A percentile compares a stretch with the other conserved stretches of the same genome.
phyloP scores from a whole-genome alignment of 306 rosid species.

The Echinosophora koreensis region DNA sequence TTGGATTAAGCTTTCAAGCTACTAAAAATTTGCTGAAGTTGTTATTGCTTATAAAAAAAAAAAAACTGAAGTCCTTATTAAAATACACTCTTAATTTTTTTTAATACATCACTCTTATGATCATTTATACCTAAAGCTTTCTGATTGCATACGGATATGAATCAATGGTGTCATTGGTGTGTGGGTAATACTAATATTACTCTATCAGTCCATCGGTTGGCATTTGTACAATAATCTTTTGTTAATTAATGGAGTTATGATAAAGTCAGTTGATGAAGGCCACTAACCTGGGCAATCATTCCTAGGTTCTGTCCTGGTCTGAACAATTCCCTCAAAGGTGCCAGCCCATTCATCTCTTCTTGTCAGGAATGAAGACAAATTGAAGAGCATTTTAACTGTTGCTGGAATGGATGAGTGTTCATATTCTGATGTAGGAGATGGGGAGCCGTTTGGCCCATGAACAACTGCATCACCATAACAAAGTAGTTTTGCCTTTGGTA shows the following conservation, averaged over 20 bases:
- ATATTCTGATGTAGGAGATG: slow-evolving; percentile 75
- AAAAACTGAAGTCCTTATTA: neutral
- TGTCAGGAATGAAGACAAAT: slow-evolving; percentile 78
- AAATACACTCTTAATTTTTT: neutral
- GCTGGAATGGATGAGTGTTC: slow-evolving; percentile 93
- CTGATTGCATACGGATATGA: neutral
- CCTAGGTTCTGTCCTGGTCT: slow-evolving; percentile 68
- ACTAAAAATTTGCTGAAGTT: too few species aligned
- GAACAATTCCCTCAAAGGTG: slow-evolving; percentile 77
- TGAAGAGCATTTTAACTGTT: slow-evolving; percentile 81
- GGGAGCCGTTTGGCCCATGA: slow-evolving; percentile 87
- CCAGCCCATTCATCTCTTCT: slow-evolving; percentile 91
- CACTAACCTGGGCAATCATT: slow-evolving; percentile 89
- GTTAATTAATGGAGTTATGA: neutral
- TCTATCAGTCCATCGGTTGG: neutral
- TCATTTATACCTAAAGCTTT: neutral
- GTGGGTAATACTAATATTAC: neutral
- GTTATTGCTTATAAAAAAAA: too few species aligned
- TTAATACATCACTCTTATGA: too few species aligned
- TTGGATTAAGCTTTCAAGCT: too few species aligned
- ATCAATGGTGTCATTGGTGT: slow-evolving; percentile 1
- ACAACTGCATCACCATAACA: slow-evolving; percentile 64
- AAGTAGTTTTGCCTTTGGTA: too few species aligned
- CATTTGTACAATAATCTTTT: neutral
- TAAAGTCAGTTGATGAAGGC: slow-evolving; percentile 8